Percentiles rank a stretch among this genome's conserved stretches.
These are phyloP conservation scores for Auxenochlorella pyrenoidosa DNA, from an alignment of 139 green algal genomes.

Conservation along the genomic window DNA sequence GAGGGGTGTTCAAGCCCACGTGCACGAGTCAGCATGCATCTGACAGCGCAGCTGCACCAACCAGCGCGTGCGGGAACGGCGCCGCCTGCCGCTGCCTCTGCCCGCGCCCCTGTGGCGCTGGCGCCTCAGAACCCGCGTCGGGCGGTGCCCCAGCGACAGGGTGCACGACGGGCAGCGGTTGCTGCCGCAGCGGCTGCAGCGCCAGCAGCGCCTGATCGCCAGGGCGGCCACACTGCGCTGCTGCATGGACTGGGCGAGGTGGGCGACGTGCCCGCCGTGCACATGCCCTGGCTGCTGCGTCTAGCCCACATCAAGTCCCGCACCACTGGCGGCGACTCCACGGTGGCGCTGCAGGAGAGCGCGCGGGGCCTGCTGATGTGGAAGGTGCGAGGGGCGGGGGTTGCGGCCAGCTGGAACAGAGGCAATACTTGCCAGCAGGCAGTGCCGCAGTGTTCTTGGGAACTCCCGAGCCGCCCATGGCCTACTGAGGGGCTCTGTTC, in stretches of 20 bases:
- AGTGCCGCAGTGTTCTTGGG: too few species aligned
- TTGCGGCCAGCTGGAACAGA: not conserved
- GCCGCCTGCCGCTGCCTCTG: not conserved
- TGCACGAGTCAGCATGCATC: not conserved
- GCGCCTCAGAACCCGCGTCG: not conserved
- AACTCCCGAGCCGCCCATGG: too few species aligned
- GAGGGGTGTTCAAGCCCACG: too few species aligned
- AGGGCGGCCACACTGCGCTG: constrained; percentile 50
- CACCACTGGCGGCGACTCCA: constrained; percentile 54
- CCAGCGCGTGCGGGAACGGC: not conserved
- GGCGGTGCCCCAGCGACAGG: too few species aligned
- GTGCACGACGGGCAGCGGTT: not conserved
- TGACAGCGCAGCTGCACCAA: not conserved
- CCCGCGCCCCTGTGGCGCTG: not conserved
- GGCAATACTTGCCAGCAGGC: too few species aligned
- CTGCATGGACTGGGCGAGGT: constrained; percentile 79
- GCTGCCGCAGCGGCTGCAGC: not conserved
- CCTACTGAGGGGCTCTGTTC: too few species aligned
- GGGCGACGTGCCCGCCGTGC: constrained; percentile 67
- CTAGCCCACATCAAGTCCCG: constrained; percentile 69
- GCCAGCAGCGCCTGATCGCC: not conserved
- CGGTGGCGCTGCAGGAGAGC: constrained; percentile 55
- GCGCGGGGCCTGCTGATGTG: constrained; percentile 61
- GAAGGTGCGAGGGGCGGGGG: constrained; percentile 46
- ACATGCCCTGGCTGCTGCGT: constrained; percentile 82